Percentiles rank a stretch among this genome's conserved stretches.
Conservation (phyloP, 441 rosid genomes). For the Raphanus hybrid region DNA sequence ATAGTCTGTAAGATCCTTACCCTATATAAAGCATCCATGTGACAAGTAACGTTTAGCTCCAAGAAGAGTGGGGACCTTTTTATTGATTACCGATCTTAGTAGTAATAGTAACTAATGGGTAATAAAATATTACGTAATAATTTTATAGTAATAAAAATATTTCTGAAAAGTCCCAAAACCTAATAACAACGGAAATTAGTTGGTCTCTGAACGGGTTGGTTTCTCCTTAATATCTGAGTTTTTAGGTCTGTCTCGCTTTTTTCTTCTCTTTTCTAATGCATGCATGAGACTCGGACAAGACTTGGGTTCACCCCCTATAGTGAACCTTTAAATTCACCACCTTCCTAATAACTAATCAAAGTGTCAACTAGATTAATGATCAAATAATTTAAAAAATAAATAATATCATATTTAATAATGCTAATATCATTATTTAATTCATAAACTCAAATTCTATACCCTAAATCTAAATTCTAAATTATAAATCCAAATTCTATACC, state of each 20-base stretch:
- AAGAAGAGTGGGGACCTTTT: slow-evolving; percentile 36
- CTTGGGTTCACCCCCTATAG: no score
- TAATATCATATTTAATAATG: no score
- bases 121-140: not conserved
- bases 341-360: no score
- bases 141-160: not conserved
- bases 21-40: slow-evolving; percentile 1
- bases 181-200: slow-evolving; percentile 21
- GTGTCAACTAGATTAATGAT: no score
- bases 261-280: slow-evolving; percentile 14
- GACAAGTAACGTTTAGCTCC: slow-evolving; percentile 14
- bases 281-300: no score
- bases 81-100: slow-evolving; percentile 36
- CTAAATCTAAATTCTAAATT: no score
- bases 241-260: slow-evolving; percentile 15
- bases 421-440: no score
- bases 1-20: not conserved
- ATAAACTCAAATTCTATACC: no score
- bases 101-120: slow-evolving; percentile 19
- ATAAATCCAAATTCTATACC: no score
- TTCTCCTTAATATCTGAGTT: no score
- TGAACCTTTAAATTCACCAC: no score
- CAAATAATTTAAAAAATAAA: no score
- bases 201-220: not conserved
- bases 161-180: slow-evolving; percentile 7